phyloP scores from a whole-genome alignment of 1,139 yeast genomes.

The Lodderomyces parapsilosis region DNA sequence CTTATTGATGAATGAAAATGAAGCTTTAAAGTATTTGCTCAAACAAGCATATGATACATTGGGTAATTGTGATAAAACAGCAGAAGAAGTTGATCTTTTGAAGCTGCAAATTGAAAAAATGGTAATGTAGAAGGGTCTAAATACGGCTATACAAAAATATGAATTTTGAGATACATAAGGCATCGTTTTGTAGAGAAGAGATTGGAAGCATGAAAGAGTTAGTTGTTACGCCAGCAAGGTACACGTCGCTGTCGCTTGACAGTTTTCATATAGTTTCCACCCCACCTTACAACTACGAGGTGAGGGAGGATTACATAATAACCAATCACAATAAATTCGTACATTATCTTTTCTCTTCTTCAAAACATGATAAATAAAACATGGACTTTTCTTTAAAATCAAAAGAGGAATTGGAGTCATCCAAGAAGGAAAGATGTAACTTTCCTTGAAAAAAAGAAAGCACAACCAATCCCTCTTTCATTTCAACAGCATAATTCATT shows the following conservation, averaged over 20 bases:
- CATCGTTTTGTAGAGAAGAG: background rate
- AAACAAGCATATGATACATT: constrained; percentile 25
- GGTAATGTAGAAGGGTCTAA: background rate
- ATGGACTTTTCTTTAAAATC: background rate
- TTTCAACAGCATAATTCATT: background rate
- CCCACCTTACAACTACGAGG: too few relatives aligned
- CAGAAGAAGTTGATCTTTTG: background rate
- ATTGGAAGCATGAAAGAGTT: background rate
- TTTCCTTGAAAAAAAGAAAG: background rate
- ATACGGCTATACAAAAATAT: background rate
- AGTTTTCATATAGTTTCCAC: too few relatives aligned
- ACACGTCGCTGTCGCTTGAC: too few relatives aligned
- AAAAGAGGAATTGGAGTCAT: background rate
- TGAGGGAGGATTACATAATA: too few relatives aligned
- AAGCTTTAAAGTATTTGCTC: constrained; percentile 24
- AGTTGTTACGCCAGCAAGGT: too few relatives aligned
- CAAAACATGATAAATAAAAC: background rate
- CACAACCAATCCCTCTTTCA: background rate
- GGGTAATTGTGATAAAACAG: background rate
- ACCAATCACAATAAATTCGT: background rate
- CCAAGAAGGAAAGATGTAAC: background rate
- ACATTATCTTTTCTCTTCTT: too few relatives aligned
- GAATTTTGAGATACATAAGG: background rate
- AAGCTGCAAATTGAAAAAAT: constrained; percentile 2
- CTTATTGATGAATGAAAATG: constrained; percentile 22